Conservation (phyloP, 441 rosid species). For the Adansonia gregorii region DNA sequence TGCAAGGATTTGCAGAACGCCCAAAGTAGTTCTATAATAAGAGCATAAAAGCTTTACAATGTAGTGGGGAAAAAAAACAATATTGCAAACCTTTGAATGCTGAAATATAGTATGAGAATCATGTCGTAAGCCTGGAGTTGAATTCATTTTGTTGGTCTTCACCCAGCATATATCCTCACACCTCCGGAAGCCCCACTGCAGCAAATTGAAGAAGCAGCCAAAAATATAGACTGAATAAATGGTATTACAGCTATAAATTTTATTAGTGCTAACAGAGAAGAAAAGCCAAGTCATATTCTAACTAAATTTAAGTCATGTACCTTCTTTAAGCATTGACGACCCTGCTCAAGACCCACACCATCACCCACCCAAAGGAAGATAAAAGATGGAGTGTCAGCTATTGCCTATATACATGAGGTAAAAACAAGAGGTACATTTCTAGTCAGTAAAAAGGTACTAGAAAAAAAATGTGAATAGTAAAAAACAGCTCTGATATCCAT, state of each 20-base stretch:
- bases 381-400: slow-evolving; percentile 98
- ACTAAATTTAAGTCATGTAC: slow-evolving; percentile 40
- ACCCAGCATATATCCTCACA: slow-evolving; percentile 99
- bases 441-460: slow-evolving; percentile 13
- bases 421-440: slow-evolving; percentile 12
- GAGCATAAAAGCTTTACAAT: slow-evolving; percentile 12
- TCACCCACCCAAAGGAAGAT: slow-evolving; percentile 99
- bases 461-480: background rate
- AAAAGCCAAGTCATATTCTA: slow-evolving; percentile 19
- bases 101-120: slow-evolving; percentile 96
- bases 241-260: slow-evolving; percentile 14
- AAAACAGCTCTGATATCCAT: background rate
- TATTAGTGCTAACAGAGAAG: slow-evolving; percentile 8
- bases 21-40: background rate
- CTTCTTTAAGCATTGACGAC: slow-evolving; percentile 98
- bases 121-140: slow-evolving; percentile 92
- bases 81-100: slow-evolving; percentile 83
- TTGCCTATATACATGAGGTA: slow-evolving; percentile 58
- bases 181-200: slow-evolving; percentile 98
- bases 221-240: slow-evolving; percentile 19
- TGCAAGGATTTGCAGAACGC: slow-evolving; percentile 11
- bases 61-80: slow-evolving; percentile 27
- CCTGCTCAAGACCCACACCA: slow-evolving; percentile 97
- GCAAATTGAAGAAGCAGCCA: slow-evolving; percentile 26
- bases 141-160: slow-evolving; percentile 90